Percentiles rank a stretch among this genome's conserved stretches.
phyloP scores from a whole-genome alignment of 257 asterid genomes.

The Gardenia jasminoides region DNA sequence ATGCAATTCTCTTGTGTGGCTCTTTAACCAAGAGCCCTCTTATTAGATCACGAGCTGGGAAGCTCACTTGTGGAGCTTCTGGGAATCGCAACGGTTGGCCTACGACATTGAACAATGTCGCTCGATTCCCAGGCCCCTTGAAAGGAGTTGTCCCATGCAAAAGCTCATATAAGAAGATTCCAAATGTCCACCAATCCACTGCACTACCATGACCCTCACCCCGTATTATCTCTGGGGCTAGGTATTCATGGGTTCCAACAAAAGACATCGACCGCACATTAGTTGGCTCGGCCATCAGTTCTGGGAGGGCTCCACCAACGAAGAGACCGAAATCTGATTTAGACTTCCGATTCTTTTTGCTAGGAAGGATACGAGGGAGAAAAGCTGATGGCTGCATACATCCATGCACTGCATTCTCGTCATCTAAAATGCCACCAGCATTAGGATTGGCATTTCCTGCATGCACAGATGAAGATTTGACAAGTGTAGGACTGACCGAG shows the following conservation, averaged over 20 bases:
- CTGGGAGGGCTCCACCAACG: conserved; percentile 43
- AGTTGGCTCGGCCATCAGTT: conserved; percentile 47
- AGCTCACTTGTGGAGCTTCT: conserved; percentile 33
- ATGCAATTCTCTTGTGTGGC: conserved; percentile 43
- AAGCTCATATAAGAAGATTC: conserved; percentile 43
- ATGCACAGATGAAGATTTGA: conserved; percentile 70
- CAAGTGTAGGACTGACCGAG: conserved; percentile 83
- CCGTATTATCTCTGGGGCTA: conserved; percentile 44
- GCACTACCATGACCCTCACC: conserved; percentile 53
- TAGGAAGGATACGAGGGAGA: conserved; percentile 38
- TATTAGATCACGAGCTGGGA: conserved; percentile 35
- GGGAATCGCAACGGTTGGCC: conserved; percentile 45
- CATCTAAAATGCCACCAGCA: conserved; percentile 30
- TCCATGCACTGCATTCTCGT: conserved; percentile 29
- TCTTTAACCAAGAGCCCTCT: conserved; percentile 42
- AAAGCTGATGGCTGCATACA: conserved; percentile 37
- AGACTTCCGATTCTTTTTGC: conserved; percentile 40
- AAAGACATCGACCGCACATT: conserved; percentile 47
- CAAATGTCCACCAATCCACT: conserved; percentile 53
- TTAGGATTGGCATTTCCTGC: conserved; percentile 26
- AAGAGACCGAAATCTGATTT: conserved; percentile 43
- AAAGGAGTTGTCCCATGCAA: conserved; percentile 48
- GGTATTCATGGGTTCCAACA: conserved; percentile 45
- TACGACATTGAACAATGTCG: conserved; percentile 36
- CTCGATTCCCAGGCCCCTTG: conserved; percentile 42